These are phyloP conservation scores for Trichoderma asperellum DNA, from an alignment of 2,329 filamentous ascomycete species.

Conservation along the genomic window DNA sequence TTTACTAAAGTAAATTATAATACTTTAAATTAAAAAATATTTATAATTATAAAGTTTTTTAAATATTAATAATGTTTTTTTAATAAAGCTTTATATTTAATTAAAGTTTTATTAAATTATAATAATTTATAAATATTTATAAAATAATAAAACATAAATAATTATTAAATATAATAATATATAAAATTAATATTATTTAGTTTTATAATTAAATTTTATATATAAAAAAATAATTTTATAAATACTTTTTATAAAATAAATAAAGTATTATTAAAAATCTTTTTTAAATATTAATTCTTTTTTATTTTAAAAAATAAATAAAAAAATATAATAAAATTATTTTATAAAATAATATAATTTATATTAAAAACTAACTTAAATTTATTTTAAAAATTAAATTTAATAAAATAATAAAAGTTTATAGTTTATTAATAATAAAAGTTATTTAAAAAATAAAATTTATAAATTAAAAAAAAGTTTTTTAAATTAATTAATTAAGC, in stretches of 20 bases:
- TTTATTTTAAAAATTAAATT: neutral
- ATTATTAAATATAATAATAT: too few species aligned
- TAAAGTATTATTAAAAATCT: too few species aligned
- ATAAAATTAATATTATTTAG: neutral
- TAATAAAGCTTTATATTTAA: too few species aligned
- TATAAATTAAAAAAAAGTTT: neutral
- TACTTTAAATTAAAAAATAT: neutral
- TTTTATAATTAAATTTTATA: neutral
- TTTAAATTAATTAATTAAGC: neutral
- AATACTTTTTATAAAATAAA: too few species aligned
- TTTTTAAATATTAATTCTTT: neutral
- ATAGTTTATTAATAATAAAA: neutral
- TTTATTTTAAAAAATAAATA: neutral
- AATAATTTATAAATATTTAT: neutral
- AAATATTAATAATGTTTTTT: too few species aligned
- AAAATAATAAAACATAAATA: neutral
- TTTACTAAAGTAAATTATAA: too few species aligned
- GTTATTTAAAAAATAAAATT: neutral
- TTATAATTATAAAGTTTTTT: too few species aligned
- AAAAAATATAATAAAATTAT: neutral
- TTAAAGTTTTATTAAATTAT: too few species aligned
- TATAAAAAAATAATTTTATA: neutral
- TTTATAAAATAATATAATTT: neutral
- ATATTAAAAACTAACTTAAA: neutral
- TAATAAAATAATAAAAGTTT: neutral